These are phyloP conservation scores for Carex myosuroides DNA, from an alignment of 176 grass and related monocot species.

Conservation along the genomic window DNA sequence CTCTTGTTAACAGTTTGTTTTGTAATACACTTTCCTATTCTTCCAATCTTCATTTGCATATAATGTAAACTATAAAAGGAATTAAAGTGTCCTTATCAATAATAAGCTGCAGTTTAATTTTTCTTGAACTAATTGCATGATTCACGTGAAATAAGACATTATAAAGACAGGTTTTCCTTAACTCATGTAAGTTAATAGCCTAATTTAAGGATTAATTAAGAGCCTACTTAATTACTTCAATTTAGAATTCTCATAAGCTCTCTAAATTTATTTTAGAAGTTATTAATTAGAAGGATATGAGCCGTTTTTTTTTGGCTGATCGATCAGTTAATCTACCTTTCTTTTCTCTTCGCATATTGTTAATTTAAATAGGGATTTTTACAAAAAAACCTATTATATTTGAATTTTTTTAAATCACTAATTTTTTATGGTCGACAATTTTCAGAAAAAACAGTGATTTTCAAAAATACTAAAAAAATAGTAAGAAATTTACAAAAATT, in stretches of 20 bases:
- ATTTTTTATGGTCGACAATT: no score
- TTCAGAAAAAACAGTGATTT: no score
- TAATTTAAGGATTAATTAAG: background rate
- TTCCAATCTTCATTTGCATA: background rate
- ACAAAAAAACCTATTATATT: no score
- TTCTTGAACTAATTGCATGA: background rate
- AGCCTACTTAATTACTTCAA: slow-evolving; percentile 5
- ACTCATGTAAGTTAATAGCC: slow-evolving; percentile 20
- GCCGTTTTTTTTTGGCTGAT: background rate
- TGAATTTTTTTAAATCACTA: no score
- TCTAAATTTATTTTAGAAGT: background rate
- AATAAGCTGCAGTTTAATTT: background rate
- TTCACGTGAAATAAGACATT: background rate
- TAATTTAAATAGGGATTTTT: no score
- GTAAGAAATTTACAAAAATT: no score
- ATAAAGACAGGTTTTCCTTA: background rate
- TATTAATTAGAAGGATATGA: slow-evolving; percentile 3
- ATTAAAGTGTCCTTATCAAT: background rate
- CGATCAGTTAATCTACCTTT: background rate
- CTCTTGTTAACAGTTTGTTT: no score
- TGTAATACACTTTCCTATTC: no score
- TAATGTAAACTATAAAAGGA: background rate
- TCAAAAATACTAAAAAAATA: no score
- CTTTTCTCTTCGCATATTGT: background rate
- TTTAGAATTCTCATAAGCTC: slow-evolving; percentile 10